Base-by-base conservation (phyloP, 1,284 basidiomycete genomes). In the Chalciporus piperatoides region DNA sequence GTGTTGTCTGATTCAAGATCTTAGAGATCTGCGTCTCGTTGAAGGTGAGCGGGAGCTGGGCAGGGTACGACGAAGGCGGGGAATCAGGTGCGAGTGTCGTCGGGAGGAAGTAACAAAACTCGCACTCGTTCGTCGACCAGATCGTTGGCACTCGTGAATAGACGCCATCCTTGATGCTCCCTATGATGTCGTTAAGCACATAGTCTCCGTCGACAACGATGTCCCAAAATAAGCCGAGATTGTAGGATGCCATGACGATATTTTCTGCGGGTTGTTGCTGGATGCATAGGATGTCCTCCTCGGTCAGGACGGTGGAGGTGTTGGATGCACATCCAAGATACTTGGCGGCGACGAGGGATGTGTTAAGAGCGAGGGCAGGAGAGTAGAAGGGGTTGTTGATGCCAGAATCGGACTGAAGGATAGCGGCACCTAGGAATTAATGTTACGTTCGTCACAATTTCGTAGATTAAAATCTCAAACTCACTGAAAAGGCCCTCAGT, bases 401-500 rank as follows among this genome's bases (percentile, higher is more conserved):
- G 19, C 57, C 38, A 15, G 48, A 61, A 27, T 55, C 55, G 6
- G 51, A 54, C 8, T 44, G 21, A 9, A 61, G 37, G 14, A 54
- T 52, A n/a, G 51, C 54, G 37, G 54, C 37, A 21, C 40, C 50
- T 58, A 35, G n/a, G 6, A 35, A 25, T 21, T 17, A 25, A 15
- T 5, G 6, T 32, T 32, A 15, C 8, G 6, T 32, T 32, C 30
- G 30, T 32, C 30, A 32, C 14, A 12, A n/a, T 23, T n/a, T 39
- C 14, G 17, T 24, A 21, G 1, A 38, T 28, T 32, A 7, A 3
- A 19, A 41, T 24, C 15, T 15, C 7, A 17, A 2, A 44, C 36
- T 43, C 45, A 60, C 56, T 49, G 40, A 59, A 58, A 8, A 55
- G 41, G 15, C 45, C 51, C 6, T 44, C 38, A 2, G 51, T 59